Base-by-base conservation (phyloP, 768 basidiomycete genomes). In the Piloderma croceum region DNA sequence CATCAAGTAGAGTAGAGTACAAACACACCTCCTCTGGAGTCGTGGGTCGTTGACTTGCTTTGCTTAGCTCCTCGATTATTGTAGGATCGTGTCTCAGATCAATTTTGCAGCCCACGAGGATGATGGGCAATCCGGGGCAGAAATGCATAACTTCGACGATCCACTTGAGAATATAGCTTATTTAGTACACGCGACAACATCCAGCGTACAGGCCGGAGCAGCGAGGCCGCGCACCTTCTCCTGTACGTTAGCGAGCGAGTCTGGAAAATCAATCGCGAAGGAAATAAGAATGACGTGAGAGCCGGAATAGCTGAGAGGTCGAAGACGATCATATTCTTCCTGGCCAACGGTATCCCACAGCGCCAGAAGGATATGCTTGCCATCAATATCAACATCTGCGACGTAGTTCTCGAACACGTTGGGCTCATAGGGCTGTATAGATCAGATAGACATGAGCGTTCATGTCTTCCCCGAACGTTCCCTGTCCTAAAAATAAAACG, bases 361-460 rank as follows among this genome's bases (percentile, higher is more conserved):
- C 21, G 96, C 94, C 56, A 99, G 76, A 67, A 98, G 94, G 54
- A 98, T 93, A 60, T 93, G 90, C 71, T 94, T 98, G 52, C 90
- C 90, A 58, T 98, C 94, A 46, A 98, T 92, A 64, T 97, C 91
- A 36, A 98, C 92, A 63, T 98, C 93, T 52, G 94, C 94, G 41
- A 96, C 94, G 64, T 97, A 96, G 80, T 97, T 97, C 76, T 99
- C 96, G 54, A 98, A 99, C 38, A 99, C 96, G 44, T 96, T 99
- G 36, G 96, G 96, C 47, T 98, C 92, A 61, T 98, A 98, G 54
- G 97, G 94, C 94, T 98, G n/a, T n/a, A n/a, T n/a, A n/a, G n/a
- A 51, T 6, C 23, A 42, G 29, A 6, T 6, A 25, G 20, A 24
- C 19, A n/a, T 31, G 9, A 41, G 38, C 42, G n/a, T n/a, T n/a